These are phyloP conservation scores for Solanum dulcamara DNA, from an alignment of 257 asterid genomes.

Conservation along the genomic window DNA sequence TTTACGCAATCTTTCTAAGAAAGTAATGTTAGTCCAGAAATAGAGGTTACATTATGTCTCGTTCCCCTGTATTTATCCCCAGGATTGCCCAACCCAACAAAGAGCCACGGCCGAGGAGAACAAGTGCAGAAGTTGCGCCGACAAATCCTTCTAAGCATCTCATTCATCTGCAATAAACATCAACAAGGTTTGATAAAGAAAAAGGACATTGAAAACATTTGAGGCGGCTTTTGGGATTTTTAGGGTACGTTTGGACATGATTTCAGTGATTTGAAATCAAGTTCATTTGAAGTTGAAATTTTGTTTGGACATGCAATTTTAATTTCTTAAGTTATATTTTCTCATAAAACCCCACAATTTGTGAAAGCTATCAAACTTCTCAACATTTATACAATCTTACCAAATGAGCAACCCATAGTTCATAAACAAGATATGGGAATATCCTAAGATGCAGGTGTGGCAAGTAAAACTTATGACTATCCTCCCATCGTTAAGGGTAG, in stretches of 20 bases:
- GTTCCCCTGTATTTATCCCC: constrained; percentile 77
- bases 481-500: neutral
- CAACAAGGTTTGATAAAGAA: neutral
- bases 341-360: neutral
- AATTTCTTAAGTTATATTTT: neutral
- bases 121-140: constrained; percentile 31
- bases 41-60: constrained; percentile 49
- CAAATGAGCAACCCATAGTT: neutral
- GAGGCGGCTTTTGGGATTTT: neutral
- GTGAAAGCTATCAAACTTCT: neutral
- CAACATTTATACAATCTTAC: neutral
- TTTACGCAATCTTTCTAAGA: neutral
- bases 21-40: neutral
- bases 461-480: neutral
- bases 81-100: constrained; percentile 92
- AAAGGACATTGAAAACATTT: neutral
- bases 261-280: neutral
- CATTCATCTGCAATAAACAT: neutral
- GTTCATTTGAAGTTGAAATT: neutral
- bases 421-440: neutral
- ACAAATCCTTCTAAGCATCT: constrained; percentile 40
- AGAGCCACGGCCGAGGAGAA: constrained; percentile 67
- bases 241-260: neutral
- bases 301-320: neutral
- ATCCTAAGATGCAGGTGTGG: neutral